A percentile compares a stretch with the other conserved stretches of the same genome.
These are phyloP conservation scores for Dalbergia oliveri DNA, from an alignment of 306 rosid genomes.

Conservation along the genomic window DNA sequence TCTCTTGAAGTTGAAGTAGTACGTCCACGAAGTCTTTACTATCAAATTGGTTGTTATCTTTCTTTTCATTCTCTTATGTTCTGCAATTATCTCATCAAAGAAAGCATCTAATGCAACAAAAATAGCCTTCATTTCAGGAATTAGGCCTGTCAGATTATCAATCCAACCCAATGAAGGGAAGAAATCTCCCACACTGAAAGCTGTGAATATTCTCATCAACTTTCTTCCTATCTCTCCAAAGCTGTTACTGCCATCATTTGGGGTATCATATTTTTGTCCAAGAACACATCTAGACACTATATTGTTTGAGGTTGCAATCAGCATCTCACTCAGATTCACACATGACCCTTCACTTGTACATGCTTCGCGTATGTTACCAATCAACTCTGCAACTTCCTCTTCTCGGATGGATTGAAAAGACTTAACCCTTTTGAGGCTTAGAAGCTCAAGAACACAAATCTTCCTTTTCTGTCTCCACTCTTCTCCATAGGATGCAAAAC, in stretches of 20 bases:
- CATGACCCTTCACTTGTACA: not conserved
- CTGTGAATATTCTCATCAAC: not conserved
- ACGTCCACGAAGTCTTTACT: slow-evolving; percentile 47
- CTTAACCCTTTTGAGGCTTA: slow-evolving; percentile 33
- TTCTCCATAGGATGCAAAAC: slow-evolving; percentile 32
- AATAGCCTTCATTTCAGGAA: slow-evolving; percentile 22
- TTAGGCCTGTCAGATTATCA: slow-evolving; percentile 47
- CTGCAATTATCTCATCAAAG: slow-evolving; percentile 43
- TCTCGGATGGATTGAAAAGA: slow-evolving; percentile 29
- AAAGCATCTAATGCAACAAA: slow-evolving; percentile 37
- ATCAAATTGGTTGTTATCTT: not conserved
- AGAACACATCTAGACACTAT: slow-evolving; percentile 42
- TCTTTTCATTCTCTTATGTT: slow-evolving; percentile 19
- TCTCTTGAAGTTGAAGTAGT: slow-evolving; percentile 49
- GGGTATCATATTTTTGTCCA: slow-evolving; percentile 38
- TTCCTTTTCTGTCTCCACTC: slow-evolving; percentile 45
- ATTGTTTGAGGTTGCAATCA: slow-evolving; percentile 35
- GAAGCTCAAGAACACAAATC: slow-evolving; percentile 38
- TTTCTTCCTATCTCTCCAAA: slow-evolving; percentile 34
- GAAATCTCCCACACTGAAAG: slow-evolving; percentile 51
- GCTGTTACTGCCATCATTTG: not conserved
- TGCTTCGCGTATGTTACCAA: not conserved
- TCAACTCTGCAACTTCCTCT: slow-evolving; percentile 34
- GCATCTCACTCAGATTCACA: slow-evolving; percentile 46
- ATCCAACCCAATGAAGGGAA: slow-evolving; percentile 56